phyloP scores from a whole-genome alignment of 148 eudicot genomes.

The Rhododendron williamsianum region DNA sequence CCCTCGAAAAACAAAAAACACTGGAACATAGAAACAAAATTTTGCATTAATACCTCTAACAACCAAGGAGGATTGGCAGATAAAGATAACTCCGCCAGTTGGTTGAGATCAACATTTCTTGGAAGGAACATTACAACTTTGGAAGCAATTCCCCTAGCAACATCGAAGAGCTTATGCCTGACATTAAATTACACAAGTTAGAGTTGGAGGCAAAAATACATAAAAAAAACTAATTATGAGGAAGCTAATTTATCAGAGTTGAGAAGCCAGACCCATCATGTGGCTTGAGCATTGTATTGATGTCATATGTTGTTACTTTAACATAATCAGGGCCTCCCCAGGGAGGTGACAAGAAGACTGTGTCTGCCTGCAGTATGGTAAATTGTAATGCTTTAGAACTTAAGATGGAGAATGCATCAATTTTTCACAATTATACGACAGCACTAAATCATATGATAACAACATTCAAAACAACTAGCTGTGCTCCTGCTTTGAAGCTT shows the following conservation, averaged over 20 bases:
- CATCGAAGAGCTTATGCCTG: constrained; percentile 49
- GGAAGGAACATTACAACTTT: constrained; percentile 88
- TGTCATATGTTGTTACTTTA: constrained; percentile 49
- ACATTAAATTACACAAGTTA: constrained; percentile 6
- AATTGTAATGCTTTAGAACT: background rate
- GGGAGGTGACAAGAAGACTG: constrained; percentile 85
- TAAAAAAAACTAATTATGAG: background rate
- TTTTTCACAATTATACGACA: background rate
- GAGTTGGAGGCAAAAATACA: background rate
- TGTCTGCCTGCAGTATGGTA: constrained; percentile 48
- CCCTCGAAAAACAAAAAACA: background rate
- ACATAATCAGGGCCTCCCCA: constrained; percentile 96
- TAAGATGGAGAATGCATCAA: background rate
- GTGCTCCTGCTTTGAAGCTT: background rate
- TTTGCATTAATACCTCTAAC: constrained; percentile 41
- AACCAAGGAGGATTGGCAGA: constrained; percentile 79
- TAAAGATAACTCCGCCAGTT: constrained; percentile 69
- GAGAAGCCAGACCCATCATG: constrained; percentile 44
- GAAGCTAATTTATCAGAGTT: background rate
- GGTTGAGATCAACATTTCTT: constrained; percentile 66
- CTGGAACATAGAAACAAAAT: background rate
- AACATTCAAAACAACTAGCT: background rate
- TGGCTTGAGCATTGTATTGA: constrained; percentile 77
- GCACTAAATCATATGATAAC: background rate
- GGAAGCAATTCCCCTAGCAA: constrained; percentile 51